Evolutionary conservation across 306 rosid species (phyloP).

Genomic region (Dalbergia cultrata): DNA sequence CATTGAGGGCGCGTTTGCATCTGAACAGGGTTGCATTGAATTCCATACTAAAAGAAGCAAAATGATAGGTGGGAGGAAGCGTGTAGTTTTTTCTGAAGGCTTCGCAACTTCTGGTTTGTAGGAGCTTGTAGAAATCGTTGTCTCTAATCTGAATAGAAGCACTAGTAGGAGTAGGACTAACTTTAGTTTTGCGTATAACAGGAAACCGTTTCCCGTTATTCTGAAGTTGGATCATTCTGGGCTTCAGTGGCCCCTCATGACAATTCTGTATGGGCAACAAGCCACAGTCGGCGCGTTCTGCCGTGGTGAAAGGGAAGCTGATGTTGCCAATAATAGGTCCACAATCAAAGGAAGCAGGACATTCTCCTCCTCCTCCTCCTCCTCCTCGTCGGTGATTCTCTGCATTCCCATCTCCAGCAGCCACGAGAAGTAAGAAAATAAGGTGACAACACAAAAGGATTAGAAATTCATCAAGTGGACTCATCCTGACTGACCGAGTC

Average conservation of each 20-base stretch:
- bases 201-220: conserved; percentile 24
- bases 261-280: conserved; percentile 40
- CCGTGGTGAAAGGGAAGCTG: conserved; percentile 46
- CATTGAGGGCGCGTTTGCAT: conserved; percentile 44
- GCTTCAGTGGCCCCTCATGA: neutral
- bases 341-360: conserved; percentile 43
- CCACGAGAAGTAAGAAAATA: conserved; percentile 32
- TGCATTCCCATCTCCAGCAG: neutral
- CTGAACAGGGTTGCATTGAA: neutral
- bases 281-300: conserved; percentile 46
- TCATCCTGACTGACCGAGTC: conserved; percentile 34
- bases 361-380: neutral
- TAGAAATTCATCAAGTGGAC: neutral
- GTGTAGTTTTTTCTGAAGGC: conserved; percentile 39
- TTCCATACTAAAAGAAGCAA: neutral
- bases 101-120: conserved; percentile 40
- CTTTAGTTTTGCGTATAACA: neutral
- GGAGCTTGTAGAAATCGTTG: neutral
- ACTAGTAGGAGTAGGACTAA: neutral
- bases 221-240: conserved; percentile 20
- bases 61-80: conserved; percentile 28
- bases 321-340: conserved; percentile 44
- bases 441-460: conserved; percentile 36
- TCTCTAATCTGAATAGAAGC: conserved; percentile 35
- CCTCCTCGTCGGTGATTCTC: too few species aligned